Base-by-base conservation (phyloP, 805 yeast genomes). In the Wickerhamiella sergipiensis region DNA sequence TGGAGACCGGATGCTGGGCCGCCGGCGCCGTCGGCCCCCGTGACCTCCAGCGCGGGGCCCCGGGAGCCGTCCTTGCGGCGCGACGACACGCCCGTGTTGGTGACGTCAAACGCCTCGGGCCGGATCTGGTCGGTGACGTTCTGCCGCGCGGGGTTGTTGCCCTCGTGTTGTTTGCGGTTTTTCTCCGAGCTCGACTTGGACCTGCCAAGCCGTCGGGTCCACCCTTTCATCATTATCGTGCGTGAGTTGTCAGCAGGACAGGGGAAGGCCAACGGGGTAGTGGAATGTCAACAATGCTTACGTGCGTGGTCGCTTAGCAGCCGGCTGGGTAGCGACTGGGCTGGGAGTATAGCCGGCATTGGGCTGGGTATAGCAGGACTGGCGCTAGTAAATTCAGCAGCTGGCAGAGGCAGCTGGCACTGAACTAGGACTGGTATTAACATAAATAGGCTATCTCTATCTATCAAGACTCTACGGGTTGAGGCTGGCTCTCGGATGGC, bases 131-230 rank as follows among this genome's bases (percentile, higher is more conserved):
- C 33, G n/a, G 49, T n/a, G 21, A 33, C 43, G 15, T 40, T 39
- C 44, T 19, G 36, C 7, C 29, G 22, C n/a, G 8, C 33, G 17
- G 46, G 18, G 26, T 21, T 43, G 18, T 31, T 36, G 43, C 43
- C 24, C 10, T 48, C 55, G 12, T 21, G 33, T 18, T 52, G 44
- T 45, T 59, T 59, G 43, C 61, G 58, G 43, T 51, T 52, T 52
- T 60, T 60, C 39, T 60, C 63, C 46, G 56, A 52, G 45, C 58
- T 53, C 52, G 56, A 51, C 48, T 59, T 59, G 29, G 64, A 60
- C 50, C 64, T 57, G 50, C 64, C 62, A 53, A 66, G 64, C 45
- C 69, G 61, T 55, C 64, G 65, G 26, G 70, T 66, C 70, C 70
- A 66, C 49, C 68, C 66, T 59, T 64, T 65, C 70, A 66, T 66